Conservation (phyloP, 2,329 filamentous ascomycete genomes). For the Setomelanomma holmii region DNA sequence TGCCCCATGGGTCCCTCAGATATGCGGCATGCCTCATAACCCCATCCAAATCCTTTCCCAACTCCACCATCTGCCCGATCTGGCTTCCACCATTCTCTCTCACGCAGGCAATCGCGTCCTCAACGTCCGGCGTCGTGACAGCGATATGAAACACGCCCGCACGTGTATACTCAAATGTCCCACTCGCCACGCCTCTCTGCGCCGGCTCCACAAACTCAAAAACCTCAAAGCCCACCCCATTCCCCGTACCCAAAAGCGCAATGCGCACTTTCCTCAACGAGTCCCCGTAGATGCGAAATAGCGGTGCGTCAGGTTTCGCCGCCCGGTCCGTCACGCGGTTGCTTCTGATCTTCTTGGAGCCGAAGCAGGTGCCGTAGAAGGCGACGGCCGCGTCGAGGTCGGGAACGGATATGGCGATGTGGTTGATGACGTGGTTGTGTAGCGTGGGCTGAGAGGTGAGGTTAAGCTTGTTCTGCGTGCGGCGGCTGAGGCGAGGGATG, state of each 20-base stretch:
- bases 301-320: constrained; percentile 20
- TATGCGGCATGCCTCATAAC: constrained; percentile 26
- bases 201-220: constrained; percentile 44
- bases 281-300: constrained; percentile 39
- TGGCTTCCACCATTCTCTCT: constrained; percentile 35
- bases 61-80: constrained; percentile 34
- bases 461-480: neutral
- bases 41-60: constrained; percentile 11
- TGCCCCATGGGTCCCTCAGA: constrained; percentile 38
- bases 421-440: constrained; percentile 28
- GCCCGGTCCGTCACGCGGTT: constrained; percentile 21
- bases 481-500: constrained; percentile 1
- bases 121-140: constrained; percentile 40
- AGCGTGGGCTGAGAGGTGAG: neutral
- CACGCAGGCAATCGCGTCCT: constrained; percentile 32
- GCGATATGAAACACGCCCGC: constrained; percentile 48
- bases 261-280: constrained; percentile 36
- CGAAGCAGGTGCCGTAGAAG: constrained; percentile 36
- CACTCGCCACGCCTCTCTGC: neutral
- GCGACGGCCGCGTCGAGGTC: constrained; percentile 29
- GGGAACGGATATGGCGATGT: constrained; percentile 35
- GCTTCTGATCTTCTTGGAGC: constrained; percentile 30
- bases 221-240: constrained; percentile 44
- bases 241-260: constrained; percentile 39
- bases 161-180: constrained; percentile 30